Evolutionary conservation across 768 basidiomycete genomes (phyloP), one percentile per base, ranked within the genome.

Genomic region (Pholiota microspora): DNA sequence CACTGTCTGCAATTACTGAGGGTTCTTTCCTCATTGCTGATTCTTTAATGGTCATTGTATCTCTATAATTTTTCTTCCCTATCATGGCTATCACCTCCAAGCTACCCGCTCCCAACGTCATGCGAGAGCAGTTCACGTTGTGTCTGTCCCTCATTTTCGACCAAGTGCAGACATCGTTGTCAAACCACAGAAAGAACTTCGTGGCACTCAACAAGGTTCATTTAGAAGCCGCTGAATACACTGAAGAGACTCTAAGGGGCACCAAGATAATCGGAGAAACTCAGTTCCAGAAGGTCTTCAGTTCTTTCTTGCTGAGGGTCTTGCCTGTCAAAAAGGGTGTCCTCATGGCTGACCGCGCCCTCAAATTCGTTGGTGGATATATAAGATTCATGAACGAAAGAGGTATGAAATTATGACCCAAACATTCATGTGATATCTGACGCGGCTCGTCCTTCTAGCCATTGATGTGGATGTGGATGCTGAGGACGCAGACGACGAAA

Each of bases 181-280:
- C 89, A 7, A 94, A 92, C 67, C 94, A 98, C 69, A 85, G 87
- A 57, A 97, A 97, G 77, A 96, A 97, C 71, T 75, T 86, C 48
- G 86, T 92, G 36, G 83, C 85, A 0, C 79, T 97, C 2, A 77
- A 91, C 75, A 92, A 92, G 67, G 70, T 95, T 36, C 92, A 95
- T 53, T 53, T 71, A 3, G 78, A 88, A 50, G 86, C 86, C 8
- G 83, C 86, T 0, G 62, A 71, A 12, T 46, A 45, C 10, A 53
- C 18, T 18, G 29, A 46, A 46, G 52, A 53, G 13, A 36, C 32
- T 18, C 23, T 35, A 1, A 47, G 12, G 32, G 45, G 35, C 9
- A 45, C 34, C 16, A 51, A n/a, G 18, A 34, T 35, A 18, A 38
- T 45, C 0, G 96, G 94, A 6, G 94, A 96, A 69, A 79, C 77